Evolutionary conservation across 345 rosid genomes (phyloP), one percentile per base, ranked within the genome.

Genomic region (Populus simonii): DNA sequence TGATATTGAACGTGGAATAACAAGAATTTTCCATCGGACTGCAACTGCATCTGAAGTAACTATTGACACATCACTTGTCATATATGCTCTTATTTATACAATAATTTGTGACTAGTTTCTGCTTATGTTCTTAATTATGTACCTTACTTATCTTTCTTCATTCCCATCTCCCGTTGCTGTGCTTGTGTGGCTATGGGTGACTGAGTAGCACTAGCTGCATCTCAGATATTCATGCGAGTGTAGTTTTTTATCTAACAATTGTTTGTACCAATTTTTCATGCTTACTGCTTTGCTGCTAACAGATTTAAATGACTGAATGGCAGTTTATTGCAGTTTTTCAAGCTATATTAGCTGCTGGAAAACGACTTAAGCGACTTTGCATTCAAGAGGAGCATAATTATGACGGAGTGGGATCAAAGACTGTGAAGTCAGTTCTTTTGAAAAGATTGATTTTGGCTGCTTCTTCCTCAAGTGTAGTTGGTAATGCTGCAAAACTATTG

Each of bases 1-100:
- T 72, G 99, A 95, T 85, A 85, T 95, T 80, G 97, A 95, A 80
- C 99, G 99, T 74, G 99, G 99, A 83, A 88, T 93, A 85, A 90
- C 98, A 74, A 91, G 98, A 86, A 93, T 95, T 75, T 95, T 93
- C 83, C 96, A 92, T 86, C 90, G 88, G 47, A 95, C 98, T 83
- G 94, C 97, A 76, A 85, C 93, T 81, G 89, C 97, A 73, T 76
- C 90, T 79, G 98, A 95, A 97, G 99, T 95, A 83, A 78, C 74
- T 65, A 29, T 74, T 63, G 66, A 68, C 74, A 78, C 72, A 68
- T 80, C 23, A 36, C 59, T 71, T 59, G 25, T 62, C 27, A 25
- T 27, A 69, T 29, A 59, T 69, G 2, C 31, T 69, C 27, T 61
- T 36, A 39, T 31, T 23, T 66, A n/a, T 39, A 55, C 18, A 25